These are phyloP conservation scores for Sergeia podlipaevii DNA, from an alignment of 208 protist genomes.

Conservation along the genomic window DNA sequence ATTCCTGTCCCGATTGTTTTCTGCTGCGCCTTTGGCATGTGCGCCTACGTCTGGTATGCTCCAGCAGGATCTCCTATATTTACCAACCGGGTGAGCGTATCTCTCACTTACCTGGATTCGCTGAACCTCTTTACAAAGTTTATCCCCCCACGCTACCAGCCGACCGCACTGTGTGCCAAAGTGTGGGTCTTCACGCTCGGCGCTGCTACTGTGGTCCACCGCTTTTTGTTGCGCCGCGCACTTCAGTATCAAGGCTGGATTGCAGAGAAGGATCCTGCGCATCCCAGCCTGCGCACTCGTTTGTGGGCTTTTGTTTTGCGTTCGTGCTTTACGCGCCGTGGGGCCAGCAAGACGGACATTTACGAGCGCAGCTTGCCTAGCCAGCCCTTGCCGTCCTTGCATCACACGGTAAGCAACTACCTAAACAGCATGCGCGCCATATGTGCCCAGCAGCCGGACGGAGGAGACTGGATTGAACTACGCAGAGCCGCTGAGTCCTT, in stretches of 20 bases:
- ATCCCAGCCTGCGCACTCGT: slow-evolving; percentile 34
- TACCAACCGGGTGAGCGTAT: slow-evolving; percentile 23
- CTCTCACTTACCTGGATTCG: slow-evolving; percentile 55
- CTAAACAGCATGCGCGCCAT: slow-evolving; percentile 56
- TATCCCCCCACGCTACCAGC: slow-evolving; percentile 26
- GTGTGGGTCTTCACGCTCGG: slow-evolving; percentile 23
- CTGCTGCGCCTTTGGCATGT: slow-evolving; percentile 26
- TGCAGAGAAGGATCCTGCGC: slow-evolving; percentile 30
- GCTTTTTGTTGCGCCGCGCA: slow-evolving; percentile 57
- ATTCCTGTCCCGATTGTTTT: slow-evolving; percentile 47
- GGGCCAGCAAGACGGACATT: slow-evolving; percentile 43
- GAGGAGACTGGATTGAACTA: slow-evolving; percentile 40
- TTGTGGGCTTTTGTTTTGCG: slow-evolving; percentile 54
- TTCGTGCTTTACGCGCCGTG: slow-evolving; percentile 44
- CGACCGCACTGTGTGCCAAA: slow-evolving; percentile 40
- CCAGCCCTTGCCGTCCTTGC: slow-evolving; percentile 70
- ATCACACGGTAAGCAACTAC: slow-evolving; percentile 60
- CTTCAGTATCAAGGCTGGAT: slow-evolving; percentile 78
- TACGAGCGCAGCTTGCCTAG: slow-evolving; percentile 72
- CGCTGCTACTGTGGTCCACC: slow-evolving; percentile 46
- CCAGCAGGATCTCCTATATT: slow-evolving; percentile 26
- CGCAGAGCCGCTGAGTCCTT: slow-evolving; percentile 52
- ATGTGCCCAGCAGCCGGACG: slow-evolving; percentile 27
- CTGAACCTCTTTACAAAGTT: slow-evolving; percentile 30
- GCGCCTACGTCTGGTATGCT: slow-evolving; percentile 35